Base-by-base conservation (phyloP, 2,329 filamentous ascomycete species). In the Cercospora beticola region DNA sequence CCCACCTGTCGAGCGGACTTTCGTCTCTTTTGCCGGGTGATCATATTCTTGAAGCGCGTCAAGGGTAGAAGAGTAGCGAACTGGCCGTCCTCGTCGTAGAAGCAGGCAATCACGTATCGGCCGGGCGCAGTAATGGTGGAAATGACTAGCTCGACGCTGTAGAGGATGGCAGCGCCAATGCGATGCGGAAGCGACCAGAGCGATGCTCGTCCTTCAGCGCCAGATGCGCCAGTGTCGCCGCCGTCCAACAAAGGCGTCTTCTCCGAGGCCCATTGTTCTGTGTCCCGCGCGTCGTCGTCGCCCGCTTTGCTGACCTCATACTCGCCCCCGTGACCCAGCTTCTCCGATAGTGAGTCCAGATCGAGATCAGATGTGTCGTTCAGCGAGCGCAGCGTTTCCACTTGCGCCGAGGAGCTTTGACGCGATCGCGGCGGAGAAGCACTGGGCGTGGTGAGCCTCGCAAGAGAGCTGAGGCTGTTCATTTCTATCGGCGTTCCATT, bases 391-490 rank as follows among this genome's bases (percentile, higher is more conserved):
- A 65, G 59, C 10, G 63, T 66, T 14, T 71, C 62, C 30, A 74
- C 66, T 18, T 75, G 65, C 46, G 74, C 72, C 26, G 73, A 73
- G 46, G 74, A 76, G 59, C 71, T 69, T 26, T 74, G 77, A 30
- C 86, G 85, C 70, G 85, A 84, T 72, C 86, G 84, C 68, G 81
- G 78, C 67, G 83, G 82, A 65, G 79, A 81, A 64, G 85, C 79
- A 69, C 82, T 81, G 73, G 86, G 83, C 72, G 86, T 85, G 78
- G 87, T 86, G 78, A 89, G 87, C 79, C 92, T 89, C 78, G 93
- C 95, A 80, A 97, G 88, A 81, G 97, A 92, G 84, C 95, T 97
- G 85, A 97, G 86, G 77, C 94, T 97, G 89, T 97, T 97, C 94
- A 97, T 97, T 16, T 30, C 58, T 40, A 59, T 62, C 40, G 62